phyloP scores from a whole-genome alignment of 2,329 filamentous ascomycete genomes.

The Verticillium isaacii region DNA sequence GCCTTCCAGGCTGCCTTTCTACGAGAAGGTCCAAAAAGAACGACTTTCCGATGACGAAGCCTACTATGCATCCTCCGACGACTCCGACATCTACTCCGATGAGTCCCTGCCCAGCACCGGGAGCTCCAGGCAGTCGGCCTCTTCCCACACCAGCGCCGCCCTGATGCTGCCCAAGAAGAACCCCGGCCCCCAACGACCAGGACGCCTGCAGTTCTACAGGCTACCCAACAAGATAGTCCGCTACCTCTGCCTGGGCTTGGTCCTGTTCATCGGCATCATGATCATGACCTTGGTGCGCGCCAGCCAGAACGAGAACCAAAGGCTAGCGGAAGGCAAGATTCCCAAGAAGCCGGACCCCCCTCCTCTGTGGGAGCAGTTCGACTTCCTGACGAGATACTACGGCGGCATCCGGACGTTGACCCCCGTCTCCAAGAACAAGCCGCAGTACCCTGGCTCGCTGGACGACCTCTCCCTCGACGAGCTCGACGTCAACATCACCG shows the following conservation, averaged over 20 bases:
- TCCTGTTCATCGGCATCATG: constrained; percentile 68
- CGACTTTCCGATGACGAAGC: constrained; percentile 46
- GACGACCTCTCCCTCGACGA: constrained; percentile 50
- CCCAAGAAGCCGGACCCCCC: constrained; percentile 59
- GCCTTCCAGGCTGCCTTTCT: constrained; percentile 40
- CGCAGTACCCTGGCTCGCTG: constrained; percentile 72
- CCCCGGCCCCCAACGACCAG: constrained; percentile 24
- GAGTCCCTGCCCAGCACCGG: constrained; percentile 39
- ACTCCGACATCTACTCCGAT: constrained; percentile 34
- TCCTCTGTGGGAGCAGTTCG: constrained; percentile 77
- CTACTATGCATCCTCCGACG: constrained; percentile 39
- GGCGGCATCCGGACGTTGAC: constrained; percentile 76
- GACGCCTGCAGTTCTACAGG: constrained; percentile 45
- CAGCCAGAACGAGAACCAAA: constrained; percentile 65
- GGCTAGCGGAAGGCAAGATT: constrained; percentile 50
- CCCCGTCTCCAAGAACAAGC: constrained; percentile 58
- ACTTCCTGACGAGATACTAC: constrained; percentile 83
- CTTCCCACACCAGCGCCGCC: constrained; percentile 34
- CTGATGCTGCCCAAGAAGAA: constrained; percentile 39
- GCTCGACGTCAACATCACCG: constrained; percentile 28
- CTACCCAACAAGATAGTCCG: constrained; percentile 70
- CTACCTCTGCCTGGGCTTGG: constrained; percentile 70
- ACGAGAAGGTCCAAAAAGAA: constrained; percentile 46
- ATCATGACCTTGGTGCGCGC: constrained; percentile 70
- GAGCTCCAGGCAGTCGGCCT: constrained; percentile 51